Evolutionary conservation across 179 eudicot species (phyloP).

Genomic region (Heliamphora pulchella): DNA sequence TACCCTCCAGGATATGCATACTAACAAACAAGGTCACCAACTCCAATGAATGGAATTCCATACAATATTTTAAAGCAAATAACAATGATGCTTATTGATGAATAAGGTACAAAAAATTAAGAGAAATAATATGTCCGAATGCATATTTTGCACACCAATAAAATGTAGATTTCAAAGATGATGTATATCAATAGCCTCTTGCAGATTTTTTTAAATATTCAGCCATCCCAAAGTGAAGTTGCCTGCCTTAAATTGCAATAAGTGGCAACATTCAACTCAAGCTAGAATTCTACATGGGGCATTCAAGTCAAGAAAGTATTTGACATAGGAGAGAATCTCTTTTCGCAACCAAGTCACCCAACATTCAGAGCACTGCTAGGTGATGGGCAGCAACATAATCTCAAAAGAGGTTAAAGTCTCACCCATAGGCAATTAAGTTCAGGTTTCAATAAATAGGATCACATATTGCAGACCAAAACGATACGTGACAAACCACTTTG

Average conservation of each 20-base stretch:
- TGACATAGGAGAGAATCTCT: background rate
- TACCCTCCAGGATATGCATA: background rate
- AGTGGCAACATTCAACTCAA: background rate
- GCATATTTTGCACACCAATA: background rate
- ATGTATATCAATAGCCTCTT: too few relatives aligned
- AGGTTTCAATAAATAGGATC: background rate
- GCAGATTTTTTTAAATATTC: too few relatives aligned
- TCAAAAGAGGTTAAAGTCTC: background rate
- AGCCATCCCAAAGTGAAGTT: too few relatives aligned
- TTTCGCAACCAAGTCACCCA: background rate
- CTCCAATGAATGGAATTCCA: slow-evolving; percentile 7
- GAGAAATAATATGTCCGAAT: background rate
- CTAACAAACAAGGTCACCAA: background rate
- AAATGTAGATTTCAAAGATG: background rate
- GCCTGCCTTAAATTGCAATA: too few relatives aligned
- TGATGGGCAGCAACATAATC: background rate
- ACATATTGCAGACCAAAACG: background rate
- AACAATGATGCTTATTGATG: background rate
- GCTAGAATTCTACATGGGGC: background rate
- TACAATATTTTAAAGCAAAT: background rate
- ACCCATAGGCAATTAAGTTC: too few relatives aligned
- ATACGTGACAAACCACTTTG: background rate
- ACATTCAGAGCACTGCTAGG: too few relatives aligned
- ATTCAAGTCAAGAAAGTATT: background rate
- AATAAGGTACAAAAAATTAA: background rate